A percentile compares a stretch with the other conserved stretches of the same genome.
Evolutionary conservation across 768 basidiomycete species (phyloP).

Genomic region (Tulasnella sp.): DNA sequence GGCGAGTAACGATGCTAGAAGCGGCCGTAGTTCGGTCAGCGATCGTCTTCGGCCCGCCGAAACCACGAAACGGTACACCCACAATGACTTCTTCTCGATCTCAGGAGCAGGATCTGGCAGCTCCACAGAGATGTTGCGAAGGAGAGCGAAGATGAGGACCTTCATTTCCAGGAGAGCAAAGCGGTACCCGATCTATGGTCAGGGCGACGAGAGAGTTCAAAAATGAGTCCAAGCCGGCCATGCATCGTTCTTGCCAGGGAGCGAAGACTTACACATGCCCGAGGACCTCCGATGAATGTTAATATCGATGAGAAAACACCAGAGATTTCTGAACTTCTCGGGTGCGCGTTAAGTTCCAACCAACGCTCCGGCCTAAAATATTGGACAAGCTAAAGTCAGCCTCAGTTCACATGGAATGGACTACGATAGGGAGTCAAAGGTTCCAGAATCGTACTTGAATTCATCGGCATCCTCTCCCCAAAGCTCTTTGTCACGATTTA

Average conservation of each 20-base stretch:
- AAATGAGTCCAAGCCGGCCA: neutral
- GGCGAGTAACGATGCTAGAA: neutral
- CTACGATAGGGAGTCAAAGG: neutral
- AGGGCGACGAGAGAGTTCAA: neutral
- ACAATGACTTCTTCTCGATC: conserved; percentile 32
- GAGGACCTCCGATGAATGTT: conserved; percentile 26
- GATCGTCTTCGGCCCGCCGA: neutral
- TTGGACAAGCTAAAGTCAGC: neutral
- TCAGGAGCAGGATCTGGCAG: conserved; percentile 49
- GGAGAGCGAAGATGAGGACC: conserved; percentile 46
- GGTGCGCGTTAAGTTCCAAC: neutral
- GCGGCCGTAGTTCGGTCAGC: neutral
- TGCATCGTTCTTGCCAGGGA: neutral
- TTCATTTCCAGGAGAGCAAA: conserved; percentile 34
- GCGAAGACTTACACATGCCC: conserved; percentile 15
- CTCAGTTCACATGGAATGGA: neutral
- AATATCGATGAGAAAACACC: conserved; percentile 12
- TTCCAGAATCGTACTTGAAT: conserved; percentile 45
- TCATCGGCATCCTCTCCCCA: conserved; percentile 62
- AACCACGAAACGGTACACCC: neutral
- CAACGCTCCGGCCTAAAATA: conserved; percentile 21
- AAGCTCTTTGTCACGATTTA: conserved; percentile 51
- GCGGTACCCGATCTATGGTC: conserved; percentile 17
- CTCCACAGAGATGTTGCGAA: conserved; percentile 51
- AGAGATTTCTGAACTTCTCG: neutral